phyloP scores from a whole-genome alignment of 345 rosid genomes.

The Angophora floribunda region DNA sequence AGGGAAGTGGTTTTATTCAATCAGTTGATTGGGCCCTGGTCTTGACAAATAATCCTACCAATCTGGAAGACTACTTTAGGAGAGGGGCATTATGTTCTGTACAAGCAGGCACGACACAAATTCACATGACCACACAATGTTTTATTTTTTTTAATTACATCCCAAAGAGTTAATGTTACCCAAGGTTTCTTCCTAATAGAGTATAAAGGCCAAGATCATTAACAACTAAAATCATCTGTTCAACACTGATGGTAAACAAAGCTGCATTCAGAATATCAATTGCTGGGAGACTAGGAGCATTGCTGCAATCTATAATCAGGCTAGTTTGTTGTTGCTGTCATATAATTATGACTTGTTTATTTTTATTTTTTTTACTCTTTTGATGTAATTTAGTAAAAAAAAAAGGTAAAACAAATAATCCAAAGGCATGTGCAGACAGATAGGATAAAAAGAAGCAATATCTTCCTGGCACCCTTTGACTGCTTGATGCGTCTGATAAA shows the following conservation, averaged over 20 bases:
- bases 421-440: neutral
- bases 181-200: neutral
- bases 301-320: neutral
- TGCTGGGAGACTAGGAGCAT: neutral
- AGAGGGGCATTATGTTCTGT: neutral
- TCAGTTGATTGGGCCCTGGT: neutral
- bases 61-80: neutral
- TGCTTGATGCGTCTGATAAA: neutral
- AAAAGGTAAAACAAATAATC: neutral
- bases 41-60: neutral
- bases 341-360: neutral
- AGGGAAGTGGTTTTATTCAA: neutral
- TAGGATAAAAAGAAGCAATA: neutral
- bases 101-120: neutral
- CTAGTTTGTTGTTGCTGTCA: neutral
- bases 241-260: neutral
- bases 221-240: neutral
- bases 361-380: neutral
- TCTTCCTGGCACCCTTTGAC: neutral
- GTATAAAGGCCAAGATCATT: neutral
- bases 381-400: neutral
- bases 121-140: neutral
- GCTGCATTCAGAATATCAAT: neutral
- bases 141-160: neutral
- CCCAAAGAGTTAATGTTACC: neutral